phyloP scores from a whole-genome alignment of 1,284 basidiomycete genomes.

The Boletellus deceptivus region DNA sequence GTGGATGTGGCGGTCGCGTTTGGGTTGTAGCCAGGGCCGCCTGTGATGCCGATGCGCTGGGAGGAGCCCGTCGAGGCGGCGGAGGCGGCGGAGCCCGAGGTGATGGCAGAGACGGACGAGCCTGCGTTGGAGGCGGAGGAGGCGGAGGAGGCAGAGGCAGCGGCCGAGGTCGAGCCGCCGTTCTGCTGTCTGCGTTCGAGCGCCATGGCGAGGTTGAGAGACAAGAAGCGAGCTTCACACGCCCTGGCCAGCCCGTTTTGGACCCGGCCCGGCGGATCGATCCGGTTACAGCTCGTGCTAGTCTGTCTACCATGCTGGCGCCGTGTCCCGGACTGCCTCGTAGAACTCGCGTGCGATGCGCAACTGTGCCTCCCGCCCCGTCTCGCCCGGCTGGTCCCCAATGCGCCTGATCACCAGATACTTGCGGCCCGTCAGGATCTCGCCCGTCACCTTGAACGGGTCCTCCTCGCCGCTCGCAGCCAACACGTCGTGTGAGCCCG shows the following conservation, averaged over 20 bases:
- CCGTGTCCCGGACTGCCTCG: conserved; percentile 72
- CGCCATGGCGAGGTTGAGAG: conserved; percentile 12
- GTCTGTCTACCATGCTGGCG: not conserved
- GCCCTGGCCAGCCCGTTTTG: conserved; percentile 7
- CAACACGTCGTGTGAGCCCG: conserved; percentile 60
- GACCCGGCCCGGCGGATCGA: not conserved
- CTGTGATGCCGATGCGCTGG: conserved; percentile 22
- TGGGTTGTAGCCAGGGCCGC: conserved; percentile 22
- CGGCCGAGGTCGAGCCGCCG: conserved; percentile 4
- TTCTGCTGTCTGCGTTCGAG: conserved; percentile 24
- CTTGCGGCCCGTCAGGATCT: conserved; percentile 80
- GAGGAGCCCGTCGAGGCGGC: not conserved
- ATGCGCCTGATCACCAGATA: conserved; percentile 80
- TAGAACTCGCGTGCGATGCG: conserved; percentile 86
- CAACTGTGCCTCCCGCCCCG: conserved; percentile 69
- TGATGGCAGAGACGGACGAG: not conserved
- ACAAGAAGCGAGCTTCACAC: conserved; percentile 7
- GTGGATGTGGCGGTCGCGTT: conserved; percentile 26
- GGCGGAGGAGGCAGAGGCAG: conserved; percentile 8
- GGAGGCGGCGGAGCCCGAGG: not conserved
- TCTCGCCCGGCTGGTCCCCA: conserved; percentile 59
- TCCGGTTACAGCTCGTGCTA: no score
- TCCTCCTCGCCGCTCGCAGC: conserved; percentile 38
- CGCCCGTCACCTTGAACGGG: conserved; percentile 59
- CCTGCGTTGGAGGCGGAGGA: conserved; percentile 7